Evolutionary conservation across 2,329 filamentous ascomycete genomes (phyloP).

Genomic region (Trichoderma sp.): DNA sequence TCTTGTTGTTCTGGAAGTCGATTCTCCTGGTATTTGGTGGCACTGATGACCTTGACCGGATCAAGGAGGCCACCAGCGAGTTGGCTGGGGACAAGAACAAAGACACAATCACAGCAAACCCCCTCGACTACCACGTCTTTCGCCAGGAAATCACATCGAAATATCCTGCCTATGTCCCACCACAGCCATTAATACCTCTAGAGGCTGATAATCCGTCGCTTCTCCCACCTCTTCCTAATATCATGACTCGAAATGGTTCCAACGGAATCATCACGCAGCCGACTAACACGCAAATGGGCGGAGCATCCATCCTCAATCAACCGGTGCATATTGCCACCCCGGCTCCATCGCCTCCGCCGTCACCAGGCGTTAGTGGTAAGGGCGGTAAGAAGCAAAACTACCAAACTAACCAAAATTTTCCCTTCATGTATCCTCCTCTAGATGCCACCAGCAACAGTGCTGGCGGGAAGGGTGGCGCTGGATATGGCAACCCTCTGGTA

Average conservation of each 20-base stretch:
- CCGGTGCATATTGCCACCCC: slow-evolving; percentile 99
- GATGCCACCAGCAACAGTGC: slow-evolving; percentile 87
- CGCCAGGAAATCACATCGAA: slow-evolving; percentile 97
- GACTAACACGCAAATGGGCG: slow-evolving; percentile 56
- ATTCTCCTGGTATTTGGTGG: slow-evolving; percentile 85
- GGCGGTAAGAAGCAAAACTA: slow-evolving; percentile 99
- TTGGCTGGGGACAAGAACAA: slow-evolving; percentile 63
- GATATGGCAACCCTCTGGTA: slow-evolving; percentile 76
- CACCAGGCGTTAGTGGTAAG: slow-evolving; percentile 82
- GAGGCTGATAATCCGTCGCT: slow-evolving; percentile 91
- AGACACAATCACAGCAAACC: slow-evolving; percentile 86
- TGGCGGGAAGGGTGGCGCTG: slow-evolving; percentile 83
- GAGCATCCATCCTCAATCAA: slow-evolving; percentile 85
- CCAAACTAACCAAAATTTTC: slow-evolving; percentile 98
- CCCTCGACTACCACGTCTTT: slow-evolving; percentile 93
- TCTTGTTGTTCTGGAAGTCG: slow-evolving; percentile 89
- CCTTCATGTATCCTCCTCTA: slow-evolving; percentile 93
- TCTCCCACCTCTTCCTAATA: slow-evolving; percentile 78
- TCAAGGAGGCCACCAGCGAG: slow-evolving; percentile 73
- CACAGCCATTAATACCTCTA: slow-evolving; percentile 76
- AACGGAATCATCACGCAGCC: slow-evolving; percentile 63
- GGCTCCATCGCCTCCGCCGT: slow-evolving; percentile 91
- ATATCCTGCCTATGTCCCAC: slow-evolving; percentile 94
- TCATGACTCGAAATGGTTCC: slow-evolving; percentile 63
- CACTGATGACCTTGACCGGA: slow-evolving; percentile 67